Evolutionary conservation across 2,329 filamentous ascomycete species (phyloP), one percentile per base, ranked within the genome.

Genomic region (Fusarium tjaetaba): DNA sequence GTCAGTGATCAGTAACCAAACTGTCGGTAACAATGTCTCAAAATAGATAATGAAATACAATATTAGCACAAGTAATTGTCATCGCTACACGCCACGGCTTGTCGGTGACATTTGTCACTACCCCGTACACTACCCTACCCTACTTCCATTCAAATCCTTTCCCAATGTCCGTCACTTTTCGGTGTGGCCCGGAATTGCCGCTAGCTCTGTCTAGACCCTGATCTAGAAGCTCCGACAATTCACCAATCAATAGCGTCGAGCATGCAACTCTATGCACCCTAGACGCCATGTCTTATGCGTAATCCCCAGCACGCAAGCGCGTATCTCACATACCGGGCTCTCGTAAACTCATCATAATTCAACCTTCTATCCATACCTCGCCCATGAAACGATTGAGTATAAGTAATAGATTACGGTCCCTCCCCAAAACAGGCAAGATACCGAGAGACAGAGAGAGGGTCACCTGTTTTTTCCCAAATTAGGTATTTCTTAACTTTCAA

Each of bases 261-360:
- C 20, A 48, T 49, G 65, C 55, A 52, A 20, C 10, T 41, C 11
- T 28, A 28, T 7, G 20, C 13, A 15, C 7, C 30, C 34, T 36
- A 36, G 9, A 9, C 36, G 9, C 36, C 4, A 11, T 28, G 14
- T 6, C 10, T 8, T 4, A 41, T 57, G 65, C 59, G 70, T 72
- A 68, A 7, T 26, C 36, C 2, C 38, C 24, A 46, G 58, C 70
- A 72, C 63, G 57, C 15, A 15, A 22, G 20, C 66, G 68, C 65
- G 69, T 51, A 66, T 48, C 52, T 53, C 34, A 9, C 52, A 46
- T 59, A 61, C 55, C 59, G 4, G 24, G n/a, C 60, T 41, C 42
- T 42, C 53, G 16, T 32, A 18, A 32, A 24, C 42, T 20, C 32
- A 32, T 9, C 24, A 30, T 48, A n/a, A 28, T 24, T 20, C 20